Evolutionary conservation across 2,329 filamentous ascomycete genomes (phyloP).

Genomic region (Monilinia vaccinii-corymbosi): DNA sequence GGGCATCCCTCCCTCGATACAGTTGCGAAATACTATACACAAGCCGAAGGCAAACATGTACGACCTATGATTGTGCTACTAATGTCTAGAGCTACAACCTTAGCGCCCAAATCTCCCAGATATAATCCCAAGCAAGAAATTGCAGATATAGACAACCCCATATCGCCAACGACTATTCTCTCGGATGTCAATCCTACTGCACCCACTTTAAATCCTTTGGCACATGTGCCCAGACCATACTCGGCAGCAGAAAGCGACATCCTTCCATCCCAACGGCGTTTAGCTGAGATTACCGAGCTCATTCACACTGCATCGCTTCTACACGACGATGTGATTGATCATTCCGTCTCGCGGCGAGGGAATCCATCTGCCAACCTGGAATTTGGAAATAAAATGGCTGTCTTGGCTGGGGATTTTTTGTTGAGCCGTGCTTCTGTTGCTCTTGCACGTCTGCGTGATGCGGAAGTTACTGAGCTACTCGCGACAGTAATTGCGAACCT

Average conservation of each 20-base stretch:
- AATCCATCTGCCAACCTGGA: conserved; percentile 84
- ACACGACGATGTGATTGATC: conserved; percentile 97
- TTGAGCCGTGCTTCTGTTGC: conserved; percentile 89
- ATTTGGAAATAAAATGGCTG: conserved; percentile 99
- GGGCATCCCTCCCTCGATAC: conserved; percentile 91
- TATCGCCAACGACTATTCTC: conserved; percentile 54
- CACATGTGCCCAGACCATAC: conserved; percentile 27
- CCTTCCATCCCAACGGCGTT: conserved; percentile 80
- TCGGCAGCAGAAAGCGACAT: conserved; percentile 51
- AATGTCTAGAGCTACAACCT: conserved; percentile 89
- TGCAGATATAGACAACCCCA: conserved; percentile 46
- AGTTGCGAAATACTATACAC: conserved; percentile 96
- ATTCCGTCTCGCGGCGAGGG: conserved; percentile 75
- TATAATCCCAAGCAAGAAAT: conserved; percentile 27
- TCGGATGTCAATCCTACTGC: conserved; percentile 72
- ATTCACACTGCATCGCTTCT: conserved; percentile 95
- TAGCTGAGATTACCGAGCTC: conserved; percentile 94
- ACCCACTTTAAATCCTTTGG: conserved; percentile 42
- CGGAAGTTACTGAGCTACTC: conserved; percentile 88
- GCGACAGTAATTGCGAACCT: conserved; percentile 96
- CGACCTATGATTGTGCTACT: conserved; percentile 89
- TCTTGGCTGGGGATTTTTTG: conserved; percentile 93
- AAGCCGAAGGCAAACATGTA: conserved; percentile 93
- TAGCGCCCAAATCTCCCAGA: conserved; percentile 55
- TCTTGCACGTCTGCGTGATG: conserved; percentile 78